Evolutionary conservation across 2,329 filamentous ascomycete genomes (phyloP), one percentile per base, ranked within the genome.

Genomic region (Laburnicola sp.): DNA sequence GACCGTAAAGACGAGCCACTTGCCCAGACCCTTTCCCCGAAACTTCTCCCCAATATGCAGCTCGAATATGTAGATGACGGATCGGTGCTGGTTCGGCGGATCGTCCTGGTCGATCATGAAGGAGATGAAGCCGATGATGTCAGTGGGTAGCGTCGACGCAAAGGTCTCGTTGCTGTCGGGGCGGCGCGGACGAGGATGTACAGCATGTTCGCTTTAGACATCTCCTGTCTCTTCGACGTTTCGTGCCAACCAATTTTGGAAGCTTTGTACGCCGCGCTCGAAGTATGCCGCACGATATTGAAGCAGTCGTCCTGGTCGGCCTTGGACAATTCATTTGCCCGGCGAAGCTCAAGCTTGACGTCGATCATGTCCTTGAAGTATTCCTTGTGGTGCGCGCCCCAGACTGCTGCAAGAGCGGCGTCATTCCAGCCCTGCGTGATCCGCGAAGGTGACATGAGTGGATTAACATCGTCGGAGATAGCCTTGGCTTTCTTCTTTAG

Each of bases 41-140:
- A 88, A 67, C 1, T 76, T 71, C 1, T 78, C 72, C 32, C 76
- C 71, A 2, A 92, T 78, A 64, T 93, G 88, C 31, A 93, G 83
- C 72, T 93, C 88, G 68, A 91, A 93, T 69, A 88, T 86, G 70
- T 91, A 93, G 21, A 91, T 66, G 2, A 91, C 87, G 0, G 84
- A 77, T n/a, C 68, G 67, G n/a, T 65, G 41, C 11, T 62, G 46
- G 37, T 70, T 45, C 2, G 66, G 63, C 1, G 66, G 58, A 54
- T 86, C 83, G 64, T 90, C 87, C 61, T 81, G 82, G 0, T 85
- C 86, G 2, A 85, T 83, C 85, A 88, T 87, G 60, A 89, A 76
- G 3, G 85, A 88, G 1, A 81, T 77, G 62, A 89, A 74, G 42
- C 64, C 71, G 6, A 67, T 22, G 16, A 69, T 58, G 2, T 46